Percentiles rank a stretch among this genome's conserved stretches.
phyloP scores from a whole-genome alignment of 768 basidiomycete genomes.

The Tylopilus balloui region DNA sequence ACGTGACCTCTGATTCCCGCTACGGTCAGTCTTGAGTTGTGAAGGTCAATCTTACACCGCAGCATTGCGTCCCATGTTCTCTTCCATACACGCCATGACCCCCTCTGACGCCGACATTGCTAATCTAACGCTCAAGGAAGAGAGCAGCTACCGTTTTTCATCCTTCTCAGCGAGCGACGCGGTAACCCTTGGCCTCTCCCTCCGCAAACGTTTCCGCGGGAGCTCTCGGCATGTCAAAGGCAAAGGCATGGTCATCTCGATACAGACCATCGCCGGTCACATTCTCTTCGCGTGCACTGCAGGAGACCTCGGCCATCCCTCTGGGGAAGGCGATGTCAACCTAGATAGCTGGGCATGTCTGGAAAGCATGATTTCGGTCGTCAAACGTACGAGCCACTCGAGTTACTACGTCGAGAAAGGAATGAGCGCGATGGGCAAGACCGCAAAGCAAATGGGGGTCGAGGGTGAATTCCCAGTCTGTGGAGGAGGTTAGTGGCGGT shows the following conservation, averaged over 20 bases:
- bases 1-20: constrained; percentile 23
- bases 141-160: constrained; percentile 63
- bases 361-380: constrained; percentile 77
- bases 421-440: constrained; percentile 79
- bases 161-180: constrained; percentile 76
- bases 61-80: constrained; percentile 47
- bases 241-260: constrained; percentile 75
- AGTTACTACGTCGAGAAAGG: constrained; percentile 86
- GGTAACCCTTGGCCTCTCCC: constrained; percentile 71
- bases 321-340: constrained; percentile 70
- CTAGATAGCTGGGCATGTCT: constrained; percentile 76
- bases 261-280: constrained; percentile 76
- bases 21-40: too few species aligned
- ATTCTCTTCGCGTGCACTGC: constrained; percentile 80
- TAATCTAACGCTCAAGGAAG: constrained; percentile 65
- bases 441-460: constrained; percentile 65
- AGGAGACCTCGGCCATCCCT: constrained; percentile 66
- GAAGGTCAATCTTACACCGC: constrained; percentile 14
- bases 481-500: constrained; percentile 64
- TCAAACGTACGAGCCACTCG: constrained; percentile 76
- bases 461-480: constrained; percentile 60
- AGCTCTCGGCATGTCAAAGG: constrained; percentile 68
- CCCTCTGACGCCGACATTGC: constrained; percentile 73
- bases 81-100: constrained; percentile 54
- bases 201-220: constrained; percentile 79